Evolutionary conservation across 1,284 basidiomycete species (phyloP).

Genomic region (Trichosporon sp.): DNA sequence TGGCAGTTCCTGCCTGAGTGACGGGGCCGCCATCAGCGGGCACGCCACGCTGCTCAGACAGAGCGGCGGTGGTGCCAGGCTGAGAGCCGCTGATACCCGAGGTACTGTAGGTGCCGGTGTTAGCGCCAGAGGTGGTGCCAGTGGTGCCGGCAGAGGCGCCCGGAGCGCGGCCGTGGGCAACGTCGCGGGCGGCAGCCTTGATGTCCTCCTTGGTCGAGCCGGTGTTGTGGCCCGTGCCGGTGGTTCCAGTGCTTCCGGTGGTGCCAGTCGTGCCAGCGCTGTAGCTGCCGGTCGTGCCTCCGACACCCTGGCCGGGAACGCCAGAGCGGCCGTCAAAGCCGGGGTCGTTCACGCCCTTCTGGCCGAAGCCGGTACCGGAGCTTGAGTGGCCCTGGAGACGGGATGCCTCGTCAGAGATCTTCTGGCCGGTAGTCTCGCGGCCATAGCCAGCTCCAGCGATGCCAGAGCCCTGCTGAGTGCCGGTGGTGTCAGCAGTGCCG

Average conservation of each 20-base stretch:
- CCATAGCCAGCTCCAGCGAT: background rate
- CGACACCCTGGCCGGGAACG: background rate
- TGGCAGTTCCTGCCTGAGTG: background rate
- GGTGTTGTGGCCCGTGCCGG: conserved; percentile 5
- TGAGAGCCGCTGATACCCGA: background rate
- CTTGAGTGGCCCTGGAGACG: too few relatives aligned
- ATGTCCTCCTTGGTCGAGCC: conserved; percentile 24
- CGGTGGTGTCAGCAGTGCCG: background rate
- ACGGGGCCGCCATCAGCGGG: background rate
- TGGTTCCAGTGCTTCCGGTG: background rate
- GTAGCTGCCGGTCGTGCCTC: too few relatives aligned
- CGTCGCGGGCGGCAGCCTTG: conserved; percentile 29
- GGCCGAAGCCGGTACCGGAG: too few relatives aligned
- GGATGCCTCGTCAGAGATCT: too few relatives aligned
- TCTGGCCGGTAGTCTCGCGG: background rate
- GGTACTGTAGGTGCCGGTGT: background rate
- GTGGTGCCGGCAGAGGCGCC: background rate
- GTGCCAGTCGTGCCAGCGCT: background rate
- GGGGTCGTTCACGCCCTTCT: too few relatives aligned
- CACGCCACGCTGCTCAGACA: background rate
- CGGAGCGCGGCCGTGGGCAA: conserved; percentile 14
- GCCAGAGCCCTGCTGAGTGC: background rate
- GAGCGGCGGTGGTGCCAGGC: background rate
- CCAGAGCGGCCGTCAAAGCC: too few relatives aligned
- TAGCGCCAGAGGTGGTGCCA: background rate